Conservation (phyloP, 208 protist genomes). For the Leishmania turanica region DNA sequence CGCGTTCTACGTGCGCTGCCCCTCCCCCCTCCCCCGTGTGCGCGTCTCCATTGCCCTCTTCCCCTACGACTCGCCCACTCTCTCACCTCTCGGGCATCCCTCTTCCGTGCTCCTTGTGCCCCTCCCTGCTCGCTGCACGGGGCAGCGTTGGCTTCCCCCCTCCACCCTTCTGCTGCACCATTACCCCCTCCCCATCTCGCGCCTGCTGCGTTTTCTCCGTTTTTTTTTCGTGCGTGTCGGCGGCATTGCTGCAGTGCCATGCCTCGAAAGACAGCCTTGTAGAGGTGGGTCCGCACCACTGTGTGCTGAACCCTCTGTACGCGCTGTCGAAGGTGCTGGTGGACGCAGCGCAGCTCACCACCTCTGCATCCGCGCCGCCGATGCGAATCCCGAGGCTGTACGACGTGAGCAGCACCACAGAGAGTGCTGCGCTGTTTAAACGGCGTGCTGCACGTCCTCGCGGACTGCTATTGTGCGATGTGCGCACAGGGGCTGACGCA, state of each 20-base stretch:
- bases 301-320: slow-evolving; percentile 37
- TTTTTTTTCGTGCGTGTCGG: not conserved
- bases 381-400: slow-evolving; percentile 47
- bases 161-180: not conserved
- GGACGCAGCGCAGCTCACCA: slow-evolving; percentile 25
- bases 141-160: not conserved
- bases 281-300: slow-evolving; percentile 44
- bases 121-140: not conserved
- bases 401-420: slow-evolving; percentile 86
- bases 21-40: not conserved
- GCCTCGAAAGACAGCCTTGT: slow-evolving; percentile 1
- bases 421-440: slow-evolving; percentile 68
- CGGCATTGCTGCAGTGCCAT: not conserved
- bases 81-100: not conserved
- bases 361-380: not conserved
- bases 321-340: slow-evolving; percentile 35
- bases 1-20: not conserved
- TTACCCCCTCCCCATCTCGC: not conserved
- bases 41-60: not conserved
- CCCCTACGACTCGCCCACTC: not conserved
- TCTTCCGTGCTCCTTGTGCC: not conserved
- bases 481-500: slow-evolving; percentile 64
- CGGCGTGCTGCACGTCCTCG: slow-evolving; percentile 62
- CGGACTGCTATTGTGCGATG: slow-evolving; percentile 65
- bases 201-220: not conserved